Base-by-base conservation (phyloP, 805 yeast species). In the Kodamaea nitidulidarum region DNA sequence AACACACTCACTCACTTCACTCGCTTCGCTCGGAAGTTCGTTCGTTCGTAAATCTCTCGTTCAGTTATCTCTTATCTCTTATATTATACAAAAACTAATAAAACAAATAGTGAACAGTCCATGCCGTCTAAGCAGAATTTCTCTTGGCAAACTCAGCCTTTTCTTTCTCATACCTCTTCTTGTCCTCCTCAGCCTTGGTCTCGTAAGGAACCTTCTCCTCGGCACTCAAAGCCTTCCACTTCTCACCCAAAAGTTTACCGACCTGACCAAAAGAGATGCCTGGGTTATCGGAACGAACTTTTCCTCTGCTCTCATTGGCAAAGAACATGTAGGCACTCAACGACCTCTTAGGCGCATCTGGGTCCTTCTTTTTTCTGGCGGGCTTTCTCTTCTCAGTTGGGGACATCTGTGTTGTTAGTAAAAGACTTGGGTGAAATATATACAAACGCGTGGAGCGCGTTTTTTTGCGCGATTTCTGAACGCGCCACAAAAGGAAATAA, bases 271-370 rank as follows among this genome's bases (percentile, higher is more conserved):
- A 93, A 31, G 90, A 71, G 54, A 90, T 85, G 63, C 95, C 96
- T 56, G 98, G 97, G 77, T 91, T 88, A 66, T 90, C 98, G 47
- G 91, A 81, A 66, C 95, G 81, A 52, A 93, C 96, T 49, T 80
- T 78, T 69, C 91, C 97, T 76, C 98, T 90, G 78, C 86, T 85
- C 61, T 88, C 97, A 64, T 88, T 88, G 55, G 98, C 98, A 61
- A 90, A 93, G 80, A 87, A 91, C 98, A 93, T 90, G 81, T 91
- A 93, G 36, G 98, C 96, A 45, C 97, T 88, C 63, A 93, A 73
- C 17, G 97, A 88, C 71, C 98, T 87, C 87, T 93, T 93, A 67
- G 98, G 98, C 50, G 98, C 98, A 68, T 91, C 90, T 73, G 98
- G 96, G 67, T 87, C 95, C 73, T 69, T 69, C 71, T 68, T 69